Base-by-base conservation (phyloP, 192 early-diverging fungal species). In the Coemansia sp. region DNA sequence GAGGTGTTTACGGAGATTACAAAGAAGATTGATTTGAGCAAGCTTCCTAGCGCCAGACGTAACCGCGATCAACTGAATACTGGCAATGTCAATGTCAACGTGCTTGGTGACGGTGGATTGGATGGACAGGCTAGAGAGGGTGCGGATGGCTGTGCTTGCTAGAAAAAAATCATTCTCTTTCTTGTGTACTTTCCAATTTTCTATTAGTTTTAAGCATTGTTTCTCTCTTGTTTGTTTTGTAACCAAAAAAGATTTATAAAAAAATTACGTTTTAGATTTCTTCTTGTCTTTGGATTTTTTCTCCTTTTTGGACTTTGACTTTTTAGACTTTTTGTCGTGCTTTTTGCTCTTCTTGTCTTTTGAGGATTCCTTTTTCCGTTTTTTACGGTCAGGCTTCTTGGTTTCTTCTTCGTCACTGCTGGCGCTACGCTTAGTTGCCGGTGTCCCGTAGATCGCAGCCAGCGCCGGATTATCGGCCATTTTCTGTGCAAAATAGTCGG, bases 1-100 rank as follows among this genome's bases (percentile, higher is more conserved):
- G 87, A 94, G 55, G 87, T 94, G 15, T 96, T 96, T 63, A 94
- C 87, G 30, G 92, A 98, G 63, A 92, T 98, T 77, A 63, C 74
- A 23, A 71, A 71, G 58, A 71, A 70, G 50, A 60, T 78, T 12
- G 68, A 70, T 33, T 65, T 78, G 48, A 62, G 54, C 36, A 55
- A 71, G 69, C 70, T 78, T 48, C 57, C 68, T 13, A 73, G 38
- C 62, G 63, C 40, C 41, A 53, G 42, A 36, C 72, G 63, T 0
- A 35, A 53, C 33, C 57, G 72, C 18, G 64, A 64, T 6, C 72
- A 75, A 58, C 68, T 80, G 35, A 80, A 80, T 47, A 55, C 72
- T 19, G 79, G 79, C 16, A 66, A 46, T 41, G 79, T 71, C 53
- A 76, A 70, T 26, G 68, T 72, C 43, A 68, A 68, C 39, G 26